A percentile compares a stretch with the other conserved stretches of the same genome.
Conservation (phyloP, 2,329 filamentous ascomycete species). For the Aureobasidium sp. region DNA sequence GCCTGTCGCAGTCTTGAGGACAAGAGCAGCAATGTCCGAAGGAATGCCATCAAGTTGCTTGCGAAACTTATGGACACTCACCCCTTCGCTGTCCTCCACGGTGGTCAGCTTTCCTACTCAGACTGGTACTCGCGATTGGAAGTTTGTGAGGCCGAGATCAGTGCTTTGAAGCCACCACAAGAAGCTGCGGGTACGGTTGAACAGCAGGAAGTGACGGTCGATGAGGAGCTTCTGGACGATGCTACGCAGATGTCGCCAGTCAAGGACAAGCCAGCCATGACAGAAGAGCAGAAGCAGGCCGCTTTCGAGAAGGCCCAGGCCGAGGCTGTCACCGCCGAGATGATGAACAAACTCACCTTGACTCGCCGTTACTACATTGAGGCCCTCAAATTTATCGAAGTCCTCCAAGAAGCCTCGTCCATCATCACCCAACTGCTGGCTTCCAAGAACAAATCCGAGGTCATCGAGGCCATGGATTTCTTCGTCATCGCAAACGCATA, state of each 20-base stretch:
- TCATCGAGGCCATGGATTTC: constrained; percentile 98
- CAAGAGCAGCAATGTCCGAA: constrained; percentile 93
- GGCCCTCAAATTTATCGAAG: constrained; percentile 86
- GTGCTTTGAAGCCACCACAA: constrained; percentile 71
- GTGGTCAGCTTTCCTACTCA: constrained; percentile 72
- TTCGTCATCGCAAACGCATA: constrained; percentile 94
- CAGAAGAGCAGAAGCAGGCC: constrained; percentile 68
- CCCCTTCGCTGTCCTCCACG: constrained; percentile 87
- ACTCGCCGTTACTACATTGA: constrained; percentile 90
- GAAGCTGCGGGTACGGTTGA: constrained; percentile 70
- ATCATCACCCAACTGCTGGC: constrained; percentile 81
- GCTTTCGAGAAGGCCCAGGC: constrained; percentile 73
- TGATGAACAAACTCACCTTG: constrained; percentile 78
- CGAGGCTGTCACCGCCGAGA: constrained; percentile 81
- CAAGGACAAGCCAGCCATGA: constrained; percentile 61
- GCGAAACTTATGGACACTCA: constrained; percentile 86
- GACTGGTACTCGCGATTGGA: constrained; percentile 82
- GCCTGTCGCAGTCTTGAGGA: constrained; percentile 87
- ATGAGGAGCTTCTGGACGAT: constrained; percentile 75
- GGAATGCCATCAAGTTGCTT: constrained; percentile 90
- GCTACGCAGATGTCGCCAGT: constrained; percentile 66
- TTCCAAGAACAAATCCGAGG: constrained; percentile 95
- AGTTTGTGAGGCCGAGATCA: constrained; percentile 73
- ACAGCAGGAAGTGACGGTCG: constrained; percentile 57
- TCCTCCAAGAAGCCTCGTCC: constrained; percentile 73